A percentile compares a stretch with the other conserved stretches of the same genome.
Conservation (phyloP, 1,284 basidiomycete species). For the Afroboletus lepidellus region DNA sequence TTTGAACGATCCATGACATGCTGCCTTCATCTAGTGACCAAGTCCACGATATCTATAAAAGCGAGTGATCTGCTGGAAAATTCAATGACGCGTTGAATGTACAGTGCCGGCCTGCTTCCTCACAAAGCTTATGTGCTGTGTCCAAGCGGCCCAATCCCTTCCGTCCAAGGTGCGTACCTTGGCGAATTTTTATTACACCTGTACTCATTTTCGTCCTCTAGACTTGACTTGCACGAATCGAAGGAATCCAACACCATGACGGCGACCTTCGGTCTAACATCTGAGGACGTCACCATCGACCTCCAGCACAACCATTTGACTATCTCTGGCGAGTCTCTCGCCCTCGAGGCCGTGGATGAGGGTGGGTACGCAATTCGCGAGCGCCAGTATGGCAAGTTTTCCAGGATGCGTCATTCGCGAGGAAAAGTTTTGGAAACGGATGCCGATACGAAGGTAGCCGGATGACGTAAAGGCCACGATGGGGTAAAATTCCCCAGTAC, state of each 20-base stretch:
- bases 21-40: background rate
- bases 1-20: background rate
- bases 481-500: no score
- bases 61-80: no score
- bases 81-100: constrained; percentile 39
- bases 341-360: background rate
- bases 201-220: constrained; percentile 9
- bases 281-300: constrained; percentile 39
- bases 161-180: background rate
- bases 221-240: constrained; percentile 47
- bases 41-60: no score
- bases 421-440: no score
- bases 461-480: background rate
- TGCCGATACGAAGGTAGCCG: background rate
- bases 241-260: constrained; percentile 32
- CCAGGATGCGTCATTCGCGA: background rate
- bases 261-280: constrained; percentile 46
- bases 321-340: constrained; percentile 21
- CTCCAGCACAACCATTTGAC: constrained; percentile 41
- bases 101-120: no score
- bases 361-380: background rate
- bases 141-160: no score
- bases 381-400: constrained; percentile 3
- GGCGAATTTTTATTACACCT: accelerated
- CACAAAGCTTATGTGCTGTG: no score